Percentiles rank a stretch among this genome's conserved stretches.
Evolutionary conservation across 345 rosid genomes (phyloP).

Genomic region (Arabis hirsuta): DNA sequence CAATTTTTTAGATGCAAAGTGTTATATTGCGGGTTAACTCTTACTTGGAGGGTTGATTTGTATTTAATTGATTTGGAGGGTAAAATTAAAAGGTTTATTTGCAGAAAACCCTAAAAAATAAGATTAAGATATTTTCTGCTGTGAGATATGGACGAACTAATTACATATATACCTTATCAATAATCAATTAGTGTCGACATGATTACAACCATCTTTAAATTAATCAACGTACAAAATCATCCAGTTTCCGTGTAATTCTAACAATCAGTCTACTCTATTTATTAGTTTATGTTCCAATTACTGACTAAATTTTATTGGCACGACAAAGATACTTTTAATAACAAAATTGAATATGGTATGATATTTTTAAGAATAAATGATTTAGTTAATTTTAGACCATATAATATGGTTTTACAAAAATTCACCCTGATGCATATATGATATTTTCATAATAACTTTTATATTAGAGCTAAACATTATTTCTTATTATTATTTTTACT

Average conservation of each 20-base stretch:
- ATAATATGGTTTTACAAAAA: too few species aligned
- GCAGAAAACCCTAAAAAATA: neutral
- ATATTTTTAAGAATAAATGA: too few species aligned
- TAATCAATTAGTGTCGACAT: constrained; percentile 31
- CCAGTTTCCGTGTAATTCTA: constrained; percentile 10
- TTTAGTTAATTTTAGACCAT: too few species aligned
- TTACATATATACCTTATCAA: constrained; percentile 20
- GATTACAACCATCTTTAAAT: constrained; percentile 14
- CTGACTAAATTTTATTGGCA: neutral
- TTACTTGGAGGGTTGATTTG: too few species aligned
- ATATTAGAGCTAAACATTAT: too few species aligned
- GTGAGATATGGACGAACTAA: constrained; percentile 9
- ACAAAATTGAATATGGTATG: neutral
- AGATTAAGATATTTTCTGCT: constrained; percentile 1
- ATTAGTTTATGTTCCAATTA: constrained; percentile 7
- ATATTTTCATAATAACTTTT: too few species aligned
- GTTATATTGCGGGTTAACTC: too few species aligned
- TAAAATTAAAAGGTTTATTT: too few species aligned
- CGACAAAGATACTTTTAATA: constrained; percentile 12
- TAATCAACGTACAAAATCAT: neutral
- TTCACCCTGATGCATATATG: too few species aligned
- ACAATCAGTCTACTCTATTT: neutral
- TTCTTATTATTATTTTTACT: too few species aligned
- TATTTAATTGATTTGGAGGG: too few species aligned
- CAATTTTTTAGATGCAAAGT: too few species aligned